Conservation (phyloP, 306 rosid species). For the Cicer chorassanicum region DNA sequence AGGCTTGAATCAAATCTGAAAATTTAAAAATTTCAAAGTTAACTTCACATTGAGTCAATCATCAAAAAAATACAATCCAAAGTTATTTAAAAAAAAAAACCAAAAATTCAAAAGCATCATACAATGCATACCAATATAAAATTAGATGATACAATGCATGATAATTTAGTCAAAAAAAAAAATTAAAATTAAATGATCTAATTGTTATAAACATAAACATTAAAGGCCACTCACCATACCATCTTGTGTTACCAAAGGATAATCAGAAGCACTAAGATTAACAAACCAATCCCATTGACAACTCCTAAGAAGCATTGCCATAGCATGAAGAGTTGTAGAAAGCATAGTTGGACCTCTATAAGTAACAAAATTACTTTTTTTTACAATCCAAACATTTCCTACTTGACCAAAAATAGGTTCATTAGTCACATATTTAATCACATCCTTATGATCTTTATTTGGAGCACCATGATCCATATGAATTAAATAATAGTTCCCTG, state of each 20-base stretch:
- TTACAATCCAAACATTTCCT: constrained; percentile 87
- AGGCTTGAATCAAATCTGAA: constrained; percentile 83
- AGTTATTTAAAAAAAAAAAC: not conserved
- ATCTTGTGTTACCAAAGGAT: constrained; percentile 91
- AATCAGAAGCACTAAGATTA: constrained; percentile 94
- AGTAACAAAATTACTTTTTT: constrained; percentile 77
- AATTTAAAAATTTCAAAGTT: constrained; percentile 18
- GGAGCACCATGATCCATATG: constrained; percentile 82
- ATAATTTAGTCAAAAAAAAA: too few relatives aligned
- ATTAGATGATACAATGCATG: not conserved
- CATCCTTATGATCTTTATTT: constrained; percentile 56
- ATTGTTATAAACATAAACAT: too few relatives aligned
- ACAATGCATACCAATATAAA: not conserved
- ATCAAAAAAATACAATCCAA: not conserved
- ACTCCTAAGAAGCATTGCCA: constrained; percentile 73
- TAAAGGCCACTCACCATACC: constrained; percentile 89
- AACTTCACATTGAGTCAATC: not conserved
- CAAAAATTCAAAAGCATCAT: not conserved
- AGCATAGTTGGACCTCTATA: constrained; percentile 96
- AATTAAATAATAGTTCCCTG: constrained; percentile 79
- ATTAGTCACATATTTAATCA: constrained; percentile 57
- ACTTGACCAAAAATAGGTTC: constrained; percentile 66
- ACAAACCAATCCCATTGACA: constrained; percentile 91
- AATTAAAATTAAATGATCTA: too few relatives aligned
- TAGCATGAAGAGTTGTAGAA: constrained; percentile 82